Conservation (phyloP, 495 filamentous ascomycete genomes). For the Penicillium nucicola region DNA sequence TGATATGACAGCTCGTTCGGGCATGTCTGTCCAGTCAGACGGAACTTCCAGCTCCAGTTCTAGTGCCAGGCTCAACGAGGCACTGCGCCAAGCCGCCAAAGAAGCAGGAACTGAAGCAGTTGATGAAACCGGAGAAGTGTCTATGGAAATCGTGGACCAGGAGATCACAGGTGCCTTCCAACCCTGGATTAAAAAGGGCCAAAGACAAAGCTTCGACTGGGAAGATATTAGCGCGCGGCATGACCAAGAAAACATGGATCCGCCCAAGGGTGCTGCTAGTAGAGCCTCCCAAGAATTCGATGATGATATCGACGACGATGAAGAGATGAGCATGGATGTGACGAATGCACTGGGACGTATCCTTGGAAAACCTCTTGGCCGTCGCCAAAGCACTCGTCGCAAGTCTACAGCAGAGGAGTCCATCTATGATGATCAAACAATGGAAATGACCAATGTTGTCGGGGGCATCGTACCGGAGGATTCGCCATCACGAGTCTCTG, state of each 20-base stretch:
- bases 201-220: conserved; percentile 44
- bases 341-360: conserved; percentile 83
- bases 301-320: conserved; percentile 37
- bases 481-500: conserved; percentile 33
- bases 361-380: conserved; percentile 44
- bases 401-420: conserved; percentile 40
- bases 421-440: conserved; percentile 59
- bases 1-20: conserved; percentile 67
- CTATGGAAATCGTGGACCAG: conserved; percentile 74
- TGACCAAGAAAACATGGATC: conserved; percentile 62
- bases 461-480: conserved; percentile 54
- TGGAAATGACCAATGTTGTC: conserved; percentile 75
- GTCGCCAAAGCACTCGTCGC: conserved; percentile 35
- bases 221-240: conserved; percentile 48
- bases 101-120: conserved; percentile 65
- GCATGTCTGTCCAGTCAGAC: conserved; percentile 52
- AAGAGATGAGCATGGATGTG: conserved; percentile 83
- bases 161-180: conserved; percentile 74
- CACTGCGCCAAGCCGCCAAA: conserved; percentile 69
- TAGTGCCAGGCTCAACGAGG: conserved; percentile 68
- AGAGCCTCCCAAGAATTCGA: conserved; percentile 12
- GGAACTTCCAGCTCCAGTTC: conserved; percentile 59
- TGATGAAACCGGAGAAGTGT: conserved; percentile 58
- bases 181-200: conserved; percentile 59
- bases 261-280: conserved; percentile 34